phyloP scores from a whole-genome alignment of 2,329 filamentous ascomycete genomes.

The Fusarium gaditjirri region DNA sequence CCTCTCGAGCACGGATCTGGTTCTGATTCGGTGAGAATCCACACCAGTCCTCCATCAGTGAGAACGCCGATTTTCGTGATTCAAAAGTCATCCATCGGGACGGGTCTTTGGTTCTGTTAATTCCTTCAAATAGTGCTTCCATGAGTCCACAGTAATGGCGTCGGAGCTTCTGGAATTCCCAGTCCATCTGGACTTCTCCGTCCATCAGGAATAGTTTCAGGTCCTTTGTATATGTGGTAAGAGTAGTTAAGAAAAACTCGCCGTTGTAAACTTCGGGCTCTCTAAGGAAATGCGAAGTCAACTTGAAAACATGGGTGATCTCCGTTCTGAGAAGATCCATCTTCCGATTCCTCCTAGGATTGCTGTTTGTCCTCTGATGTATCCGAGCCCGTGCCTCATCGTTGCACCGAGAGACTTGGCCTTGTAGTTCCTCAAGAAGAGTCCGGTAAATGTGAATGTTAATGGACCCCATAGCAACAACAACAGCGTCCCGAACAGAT shows the following conservation, averaged over 20 bases:
- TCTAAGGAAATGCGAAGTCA: slow-evolving; percentile 90
- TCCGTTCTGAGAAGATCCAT: slow-evolving; percentile 91
- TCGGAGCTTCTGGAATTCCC: slow-evolving; percentile 90
- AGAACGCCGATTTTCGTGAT: slow-evolving; percentile 92
- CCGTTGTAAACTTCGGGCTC: slow-evolving; percentile 82
- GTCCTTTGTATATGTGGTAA: slow-evolving; percentile 90
- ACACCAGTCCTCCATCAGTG: slow-evolving; percentile 99
- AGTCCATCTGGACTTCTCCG: slow-evolving; percentile 91
- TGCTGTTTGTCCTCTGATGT: slow-evolving; percentile 87
- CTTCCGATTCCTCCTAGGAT: slow-evolving; percentile 80
- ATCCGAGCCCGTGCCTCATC: slow-evolving; percentile 88
- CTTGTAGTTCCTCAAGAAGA: slow-evolving; percentile 88
- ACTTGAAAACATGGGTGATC: slow-evolving; percentile 94
- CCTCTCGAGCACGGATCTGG: slow-evolving; percentile 83
- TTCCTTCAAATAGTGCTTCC: slow-evolving; percentile 91
- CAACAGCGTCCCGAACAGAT: slow-evolving; percentile 88
- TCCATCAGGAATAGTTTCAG: slow-evolving; percentile 95
- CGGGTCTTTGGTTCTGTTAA: slow-evolving; percentile 85
- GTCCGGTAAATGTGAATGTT: slow-evolving; percentile 94
- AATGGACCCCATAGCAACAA: slow-evolving; percentile 91
- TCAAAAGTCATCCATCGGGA: slow-evolving; percentile 98
- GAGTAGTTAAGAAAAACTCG: slow-evolving; percentile 89
- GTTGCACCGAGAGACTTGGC: slow-evolving; percentile 85
- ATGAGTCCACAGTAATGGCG: slow-evolving; percentile 95
- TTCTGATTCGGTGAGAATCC: slow-evolving; percentile 92